Conservation (phyloP, 2,329 filamentous ascomycete species). For the Penicillium glabrum region DNA sequence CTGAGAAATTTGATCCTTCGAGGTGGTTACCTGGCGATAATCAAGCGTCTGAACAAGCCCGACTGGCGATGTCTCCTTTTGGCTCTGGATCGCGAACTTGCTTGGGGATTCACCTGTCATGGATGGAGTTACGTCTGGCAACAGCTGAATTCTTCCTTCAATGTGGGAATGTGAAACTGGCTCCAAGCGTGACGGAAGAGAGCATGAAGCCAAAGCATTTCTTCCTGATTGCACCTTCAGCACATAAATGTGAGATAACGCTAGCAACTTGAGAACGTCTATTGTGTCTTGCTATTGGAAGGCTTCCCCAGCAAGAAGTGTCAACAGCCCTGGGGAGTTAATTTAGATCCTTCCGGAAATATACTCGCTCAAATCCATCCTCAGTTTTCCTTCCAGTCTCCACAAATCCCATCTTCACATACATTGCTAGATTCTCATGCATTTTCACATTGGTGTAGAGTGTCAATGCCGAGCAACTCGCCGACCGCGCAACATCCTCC, state of each 20-base stretch:
- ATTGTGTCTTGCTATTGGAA: too few species aligned
- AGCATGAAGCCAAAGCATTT: neutral
- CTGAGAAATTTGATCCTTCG: slow-evolving; percentile 51
- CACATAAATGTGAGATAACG: slow-evolving; percentile 14
- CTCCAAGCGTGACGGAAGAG: neutral
- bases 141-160: slow-evolving; percentile 49
- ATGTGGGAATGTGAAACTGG: neutral
- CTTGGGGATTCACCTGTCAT: slow-evolving; percentile 66
- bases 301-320: too few species aligned
- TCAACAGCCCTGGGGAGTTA: too few species aligned
- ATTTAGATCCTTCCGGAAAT: slow-evolving; percentile 10
- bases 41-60: slow-evolving; percentile 46
- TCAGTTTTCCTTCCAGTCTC: slow-evolving; percentile 17
- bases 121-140: slow-evolving; percentile 55
- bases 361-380: slow-evolving; percentile 23
- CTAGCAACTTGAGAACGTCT: neutral
- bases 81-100: slow-evolving; percentile 65
- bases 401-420: slow-evolving; percentile 19
- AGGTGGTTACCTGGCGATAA: slow-evolving; percentile 50
- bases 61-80: slow-evolving; percentile 53
- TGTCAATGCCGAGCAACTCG: slow-evolving; percentile 3
- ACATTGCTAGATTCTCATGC: slow-evolving; percentile 23
- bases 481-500: slow-evolving; percentile 6
- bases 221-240: neutral
- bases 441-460: slow-evolving; percentile 27